Base-by-base conservation (phyloP, 192 early-diverging fungal species). In the Umbelopsis sp. region DNA sequence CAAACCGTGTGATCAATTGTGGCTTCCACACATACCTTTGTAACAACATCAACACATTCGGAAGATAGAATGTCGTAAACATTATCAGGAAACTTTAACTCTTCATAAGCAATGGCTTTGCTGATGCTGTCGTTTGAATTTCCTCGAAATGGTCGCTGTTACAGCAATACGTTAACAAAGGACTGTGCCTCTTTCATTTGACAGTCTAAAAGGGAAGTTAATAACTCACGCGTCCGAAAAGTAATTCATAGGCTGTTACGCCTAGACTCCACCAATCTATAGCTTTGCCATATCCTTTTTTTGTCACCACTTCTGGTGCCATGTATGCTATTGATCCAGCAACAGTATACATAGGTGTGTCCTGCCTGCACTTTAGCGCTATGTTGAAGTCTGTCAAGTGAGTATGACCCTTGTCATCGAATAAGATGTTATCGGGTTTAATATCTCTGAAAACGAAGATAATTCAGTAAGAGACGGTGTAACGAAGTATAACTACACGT, bases 301-400 rank as follows among this genome's bases (percentile, higher is more conserved):
- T 79, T 12, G 61, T 75, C 12, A 94, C 67, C 22, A 94, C 84
- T 67, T 94, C 92, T 1, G 93, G 93, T 0, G 92, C 93, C 94
- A 95, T 95, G 67, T 95, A 95, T 1, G 91, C 92, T 86, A 92
- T 85, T 55, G 86, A 91, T 44, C 94, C 94, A 65, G 94, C 92
- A 16, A 91, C 85, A 41, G 87, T 86, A 15, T 85, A 80, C 61
- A 93, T 74, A 16, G 84, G 84, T 66, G 86, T 86, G 2, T 84
- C 81, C 20, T 80, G 78, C 48, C 83, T 83, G 72, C 78, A 89
- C 45, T 85, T 81, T 4, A 90, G 48, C 18, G 96, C 96, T 81
- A 99, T 96, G 82, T 99, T 99, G 73, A 99, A 99, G 78, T 99
- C 97, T 22, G 94, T 95, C 77, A 99, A 77, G 55, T 93, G 92